Percentiles rank a stretch among this genome's conserved stretches.
Evolutionary conservation across 352 stramenopile species (phyloP).

Genomic region (Globisporangium nagaii): DNA sequence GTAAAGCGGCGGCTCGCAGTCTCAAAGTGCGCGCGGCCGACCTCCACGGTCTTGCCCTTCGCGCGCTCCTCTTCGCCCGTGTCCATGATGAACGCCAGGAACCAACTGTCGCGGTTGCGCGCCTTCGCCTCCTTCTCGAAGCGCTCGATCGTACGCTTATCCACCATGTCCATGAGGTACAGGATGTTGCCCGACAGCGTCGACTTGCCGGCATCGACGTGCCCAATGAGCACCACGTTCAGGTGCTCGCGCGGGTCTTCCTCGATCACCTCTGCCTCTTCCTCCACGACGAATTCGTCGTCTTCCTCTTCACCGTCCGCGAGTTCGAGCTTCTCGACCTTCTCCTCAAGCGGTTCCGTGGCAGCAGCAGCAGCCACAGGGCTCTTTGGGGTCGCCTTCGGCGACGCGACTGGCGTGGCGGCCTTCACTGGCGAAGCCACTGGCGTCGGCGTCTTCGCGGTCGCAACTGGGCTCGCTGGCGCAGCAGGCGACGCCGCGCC

Average conservation of each 20-base stretch:
- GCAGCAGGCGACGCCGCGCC: constrained; percentile 7
- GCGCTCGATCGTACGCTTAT: constrained; percentile 99
- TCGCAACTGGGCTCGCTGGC: constrained; percentile 12
- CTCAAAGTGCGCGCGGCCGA: constrained; percentile 96
- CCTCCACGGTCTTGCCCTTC: constrained; percentile 88
- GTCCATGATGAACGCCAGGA: constrained; percentile 99
- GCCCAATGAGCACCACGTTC: constrained; percentile 99
- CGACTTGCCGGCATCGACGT: constrained; percentile 98
- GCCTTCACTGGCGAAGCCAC: constrained; percentile 16
- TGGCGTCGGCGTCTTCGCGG: constrained; percentile 9
- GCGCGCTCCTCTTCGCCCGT: constrained; percentile 98
- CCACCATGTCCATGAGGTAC: constrained; percentile 98
- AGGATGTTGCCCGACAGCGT: constrained; percentile 98
- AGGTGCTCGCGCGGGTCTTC: constrained; percentile 96
- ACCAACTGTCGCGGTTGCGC: constrained; percentile 82
- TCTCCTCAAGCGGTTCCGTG: constrained; percentile 11
- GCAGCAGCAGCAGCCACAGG: constrained; percentile 5
- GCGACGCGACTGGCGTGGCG: constrained; percentile 18
- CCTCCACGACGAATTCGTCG: constrained; percentile 39
- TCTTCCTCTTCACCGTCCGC: constrained; percentile 40
- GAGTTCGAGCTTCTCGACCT: constrained; percentile 17
- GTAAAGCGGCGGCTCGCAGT: constrained; percentile 94
- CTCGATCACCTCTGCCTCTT: constrained; percentile 74
- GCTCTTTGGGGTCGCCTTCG: constrained; percentile 25
- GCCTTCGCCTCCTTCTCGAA: constrained; percentile 98